Conservation (phyloP, 768 basidiomycete species). For the Phylloporus sp. region DNA sequence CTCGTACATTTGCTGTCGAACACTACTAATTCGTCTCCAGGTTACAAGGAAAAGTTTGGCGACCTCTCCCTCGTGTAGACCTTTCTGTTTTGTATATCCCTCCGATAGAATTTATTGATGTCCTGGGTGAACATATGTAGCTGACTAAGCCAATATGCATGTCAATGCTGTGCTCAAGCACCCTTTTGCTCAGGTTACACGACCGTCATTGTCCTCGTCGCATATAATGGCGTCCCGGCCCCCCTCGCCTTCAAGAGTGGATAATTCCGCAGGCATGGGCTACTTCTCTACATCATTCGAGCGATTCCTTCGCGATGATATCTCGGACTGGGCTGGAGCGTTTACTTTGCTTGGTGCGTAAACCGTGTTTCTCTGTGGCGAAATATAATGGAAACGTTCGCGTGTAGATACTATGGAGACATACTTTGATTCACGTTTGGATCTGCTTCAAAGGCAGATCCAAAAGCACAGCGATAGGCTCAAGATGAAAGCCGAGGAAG, state of each 20-base stretch:
- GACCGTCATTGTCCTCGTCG: slow-evolving; percentile 16
- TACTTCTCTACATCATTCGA: slow-evolving; percentile 71
- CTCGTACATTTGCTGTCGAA: neutral
- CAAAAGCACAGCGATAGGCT: slow-evolving; percentile 83
- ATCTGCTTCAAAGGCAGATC: slow-evolving; percentile 75
- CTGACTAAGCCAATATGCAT: slow-evolving; percentile 22
- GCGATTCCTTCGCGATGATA: slow-evolving; percentile 68
- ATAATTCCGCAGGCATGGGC: slow-evolving; percentile 34
- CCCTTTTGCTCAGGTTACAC: slow-evolving; percentile 11
- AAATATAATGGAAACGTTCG: neutral
- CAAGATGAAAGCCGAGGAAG: slow-evolving; percentile 76
- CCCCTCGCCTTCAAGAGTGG: slow-evolving; percentile 35
- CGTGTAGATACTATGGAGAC: slow-evolving; percentile 85
- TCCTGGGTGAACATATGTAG: too few species aligned
- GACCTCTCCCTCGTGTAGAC: slow-evolving; percentile 86
- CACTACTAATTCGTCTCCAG: slow-evolving; percentile 32
- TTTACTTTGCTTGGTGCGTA: slow-evolving; percentile 78
- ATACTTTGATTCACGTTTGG: slow-evolving; percentile 87
- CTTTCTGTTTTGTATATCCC: slow-evolving; percentile 22
- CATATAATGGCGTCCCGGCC: slow-evolving; percentile 35
- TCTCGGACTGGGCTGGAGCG: slow-evolving; percentile 71
- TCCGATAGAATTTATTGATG: slow-evolving; percentile 17
- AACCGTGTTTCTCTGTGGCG: neutral
- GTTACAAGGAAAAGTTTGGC: slow-evolving; percentile 95
- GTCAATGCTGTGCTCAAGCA: neutral